Evolutionary conservation across 108 stramenopile genomes (phyloP), one percentile per base, ranked within the genome.

Genomic region (Fragilariopsis cylindrus): DNA sequence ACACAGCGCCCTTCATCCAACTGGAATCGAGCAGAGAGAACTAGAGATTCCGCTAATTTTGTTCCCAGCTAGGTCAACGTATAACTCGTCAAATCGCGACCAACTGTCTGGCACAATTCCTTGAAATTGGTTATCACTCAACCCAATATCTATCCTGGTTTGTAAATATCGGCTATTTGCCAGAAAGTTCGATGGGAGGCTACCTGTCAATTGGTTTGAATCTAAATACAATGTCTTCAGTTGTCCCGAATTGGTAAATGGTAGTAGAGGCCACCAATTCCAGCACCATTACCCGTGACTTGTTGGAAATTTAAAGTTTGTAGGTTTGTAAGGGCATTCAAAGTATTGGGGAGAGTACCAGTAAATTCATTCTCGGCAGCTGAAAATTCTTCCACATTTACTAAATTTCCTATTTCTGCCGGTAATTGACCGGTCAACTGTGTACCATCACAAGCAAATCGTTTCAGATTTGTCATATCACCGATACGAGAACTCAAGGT

Each of bases 1-100:
- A 75, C 9, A 90, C 85, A 44, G 84, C 64, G 39, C 87, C 88
- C 52, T 74, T 60, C 80, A 85, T 81, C 87, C 87, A 88, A 46
- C 21, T 48, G 7, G 15, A 40, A 69, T 56, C n/a, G 56, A 43
- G 58, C 88, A 89, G 5, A 89, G 74, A 47, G 55, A 65, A 6
- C 11, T 39, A 40, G 71, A 48, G 43, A 89, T 78, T 15, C n/a
- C 57, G 13, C 73, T 69, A 49, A 89, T 75, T 15, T 67, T 30
- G 70, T 89, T 89, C 41, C 75, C 84, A 6, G 74, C 69, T 41
- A 85, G 71, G 66, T 84, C 65, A 16, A 89, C 49, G 30, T 63
- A 52, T 42, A 85, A 55, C 4, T 77, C 4, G 43, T 76, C 75
- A 69, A 86, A 86, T 16, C 79, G 75, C 5, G 82, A 78, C 81